These are phyloP conservation scores for Apiotrichum montevideense DNA, from an alignment of 1,284 basidiomycete species.

Conservation along the genomic window DNA sequence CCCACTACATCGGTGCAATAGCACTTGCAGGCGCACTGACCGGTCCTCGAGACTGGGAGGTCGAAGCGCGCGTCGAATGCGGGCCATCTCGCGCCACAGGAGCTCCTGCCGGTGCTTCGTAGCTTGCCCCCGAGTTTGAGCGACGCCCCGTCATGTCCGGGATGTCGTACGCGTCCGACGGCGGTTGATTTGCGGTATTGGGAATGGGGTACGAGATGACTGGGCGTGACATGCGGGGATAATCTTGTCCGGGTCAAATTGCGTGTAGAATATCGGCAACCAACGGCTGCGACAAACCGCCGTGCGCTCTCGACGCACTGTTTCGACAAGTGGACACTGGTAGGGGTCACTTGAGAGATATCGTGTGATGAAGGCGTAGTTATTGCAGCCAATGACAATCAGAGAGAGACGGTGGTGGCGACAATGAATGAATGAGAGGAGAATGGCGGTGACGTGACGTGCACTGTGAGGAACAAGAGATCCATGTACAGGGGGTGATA, in stretches of 20 bases:
- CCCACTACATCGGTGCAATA: too few relatives aligned
- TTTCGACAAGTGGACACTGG: too few relatives aligned
- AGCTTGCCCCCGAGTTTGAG: neutral
- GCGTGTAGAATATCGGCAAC: too few relatives aligned
- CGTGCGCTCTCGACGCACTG: too few relatives aligned
- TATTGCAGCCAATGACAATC: too few relatives aligned
- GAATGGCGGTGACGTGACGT: too few relatives aligned
- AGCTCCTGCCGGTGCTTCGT: neutral
- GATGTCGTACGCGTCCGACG: neutral
- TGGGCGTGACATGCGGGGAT: constrained; percentile 14
- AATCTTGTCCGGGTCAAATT: neutral
- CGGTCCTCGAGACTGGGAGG: neutral
- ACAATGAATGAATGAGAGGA: neutral
- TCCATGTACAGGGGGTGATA: too few relatives aligned
- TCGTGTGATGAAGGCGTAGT: too few relatives aligned
- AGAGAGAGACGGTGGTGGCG: neutral
- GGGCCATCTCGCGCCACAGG: neutral
- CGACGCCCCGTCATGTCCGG: neutral
- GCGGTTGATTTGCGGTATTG: too few relatives aligned
- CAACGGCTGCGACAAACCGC: too few relatives aligned
- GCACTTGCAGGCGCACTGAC: constrained; percentile 1
- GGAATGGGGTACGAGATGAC: constrained; percentile 21
- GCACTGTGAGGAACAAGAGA: too few relatives aligned
- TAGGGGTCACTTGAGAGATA: too few relatives aligned
- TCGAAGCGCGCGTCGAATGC: neutral